Conservation (phyloP, 2,329 filamentous ascomycete species). For the Alternaria angustiovoidea region DNA sequence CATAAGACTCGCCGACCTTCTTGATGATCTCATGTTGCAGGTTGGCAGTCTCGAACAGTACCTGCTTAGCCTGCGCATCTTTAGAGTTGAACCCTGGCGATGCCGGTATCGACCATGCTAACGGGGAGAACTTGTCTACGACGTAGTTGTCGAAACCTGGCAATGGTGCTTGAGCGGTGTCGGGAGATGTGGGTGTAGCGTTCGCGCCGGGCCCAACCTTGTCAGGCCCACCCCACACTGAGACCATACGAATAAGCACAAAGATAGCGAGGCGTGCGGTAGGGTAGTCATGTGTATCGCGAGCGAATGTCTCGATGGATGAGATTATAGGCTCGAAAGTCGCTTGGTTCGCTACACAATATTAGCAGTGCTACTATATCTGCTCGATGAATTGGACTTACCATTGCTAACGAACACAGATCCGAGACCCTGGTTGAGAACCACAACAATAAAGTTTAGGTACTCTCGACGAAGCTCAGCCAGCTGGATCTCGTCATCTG, state of each 20-base stretch:
- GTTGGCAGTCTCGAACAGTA: slow-evolving; percentile 85
- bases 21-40: slow-evolving; percentile 89
- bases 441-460: slow-evolving; percentile 89
- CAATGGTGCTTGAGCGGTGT: slow-evolving; percentile 64
- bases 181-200: slow-evolving; percentile 52
- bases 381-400: slow-evolving; percentile 43
- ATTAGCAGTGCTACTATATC: slow-evolving; percentile 15
- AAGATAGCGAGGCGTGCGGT: slow-evolving; percentile 80
- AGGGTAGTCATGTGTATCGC: slow-evolving; percentile 73
- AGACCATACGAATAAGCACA: slow-evolving; percentile 82
- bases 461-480: slow-evolving; percentile 92
- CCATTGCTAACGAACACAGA: slow-evolving; percentile 84
- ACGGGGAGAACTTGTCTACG: slow-evolving; percentile 84
- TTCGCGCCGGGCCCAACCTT: slow-evolving; percentile 50
- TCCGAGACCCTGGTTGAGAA: slow-evolving; percentile 88
- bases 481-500: slow-evolving; percentile 95
- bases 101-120: slow-evolving; percentile 88
- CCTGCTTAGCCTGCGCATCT: slow-evolving; percentile 88
- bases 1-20: slow-evolving; percentile 86
- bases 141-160: slow-evolving; percentile 93
- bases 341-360: slow-evolving; percentile 73
- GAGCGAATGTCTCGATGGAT: slow-evolving; percentile 84
- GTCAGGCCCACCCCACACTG: slow-evolving; percentile 90
- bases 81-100: slow-evolving; percentile 81
- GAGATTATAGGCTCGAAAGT: slow-evolving; percentile 88